These are phyloP conservation scores for Aspergillus bridgeri DNA, from an alignment of 495 filamentous ascomycete genomes.

Conservation along the genomic window DNA sequence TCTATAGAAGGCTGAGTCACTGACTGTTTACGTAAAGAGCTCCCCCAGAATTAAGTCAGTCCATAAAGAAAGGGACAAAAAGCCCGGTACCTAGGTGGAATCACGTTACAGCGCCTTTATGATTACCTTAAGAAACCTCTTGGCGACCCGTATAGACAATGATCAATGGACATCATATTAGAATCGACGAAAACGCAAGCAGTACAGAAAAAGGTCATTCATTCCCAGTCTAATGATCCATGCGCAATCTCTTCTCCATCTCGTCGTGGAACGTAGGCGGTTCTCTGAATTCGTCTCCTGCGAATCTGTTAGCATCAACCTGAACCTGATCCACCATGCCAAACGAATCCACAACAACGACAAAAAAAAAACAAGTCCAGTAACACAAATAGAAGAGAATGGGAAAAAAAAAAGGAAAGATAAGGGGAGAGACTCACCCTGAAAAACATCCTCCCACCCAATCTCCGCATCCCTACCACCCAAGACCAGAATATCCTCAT, in stretches of 20 bases:
- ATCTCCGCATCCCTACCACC: constrained; percentile 69
- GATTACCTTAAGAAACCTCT: too few species aligned
- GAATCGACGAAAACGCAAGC: neutral
- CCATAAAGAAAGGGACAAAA: neutral
- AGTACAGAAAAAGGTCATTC: constrained; percentile 16
- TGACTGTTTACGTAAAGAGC: too few species aligned
- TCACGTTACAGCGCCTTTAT: neutral
- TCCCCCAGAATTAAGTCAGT: too few species aligned
- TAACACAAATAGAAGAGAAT: constrained; percentile 8
- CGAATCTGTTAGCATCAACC: constrained; percentile 1
- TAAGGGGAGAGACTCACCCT: constrained; percentile 29
- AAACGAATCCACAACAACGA: neutral
- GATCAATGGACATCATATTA: neutral
- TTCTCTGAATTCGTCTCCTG: constrained; percentile 61
- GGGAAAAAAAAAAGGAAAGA: constrained; percentile 9
- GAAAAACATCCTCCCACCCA: constrained; percentile 91
- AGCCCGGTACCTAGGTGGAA: neutral
- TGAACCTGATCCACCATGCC: too few species aligned
- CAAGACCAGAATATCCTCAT: constrained; percentile 72
- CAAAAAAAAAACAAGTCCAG: constrained; percentile 4
- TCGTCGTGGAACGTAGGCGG: constrained; percentile 76
- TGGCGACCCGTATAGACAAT: constrained; percentile 4
- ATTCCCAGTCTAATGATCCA: constrained; percentile 53
- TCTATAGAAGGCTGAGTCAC: too few species aligned
- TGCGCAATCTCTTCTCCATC: constrained; percentile 85